Base-by-base conservation (phyloP, 148 eudicot genomes). In the Gaultheria prostrata region DNA sequence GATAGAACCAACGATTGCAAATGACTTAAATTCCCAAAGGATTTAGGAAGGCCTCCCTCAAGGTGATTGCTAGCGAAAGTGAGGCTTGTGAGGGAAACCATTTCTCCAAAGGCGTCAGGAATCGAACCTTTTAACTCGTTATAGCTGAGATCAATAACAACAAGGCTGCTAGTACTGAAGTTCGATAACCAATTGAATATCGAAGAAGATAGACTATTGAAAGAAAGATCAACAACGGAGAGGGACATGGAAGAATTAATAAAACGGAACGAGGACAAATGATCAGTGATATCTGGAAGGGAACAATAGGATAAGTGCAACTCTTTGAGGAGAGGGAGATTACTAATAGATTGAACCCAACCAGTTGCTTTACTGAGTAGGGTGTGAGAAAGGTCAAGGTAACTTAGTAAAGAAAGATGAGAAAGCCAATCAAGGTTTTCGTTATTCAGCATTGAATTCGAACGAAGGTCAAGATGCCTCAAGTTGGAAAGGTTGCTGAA, bases 141-240 rank as follows among this genome's bases (percentile, higher is more conserved):
- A 0, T 0, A 0, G 1, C 56, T 28, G 14, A 85, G 85, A 45
- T 87, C 61, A 51, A 87, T 46, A 43, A 65, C 24, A 26, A 63
- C 49, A 63, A 82, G 81, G 45, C 14, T 79, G 71, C 73, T 56
- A n/a, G n/a, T n/a, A 35, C 54, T 75, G 15, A 84, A 79, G 61
- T 82, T 85, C 78, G 39, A 77, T 53, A 87, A 51, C 87, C 87
- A 85, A 12, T 7, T 24, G 73, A 59, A 84, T 57, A 84, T 51
- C 3, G 81, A 59, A n/a, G 33, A 53, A 21, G 79, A 59, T 30
- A 87, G 71, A 10, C 20, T 0, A 82, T 87, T 87, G 0, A 1
- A 10, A 3, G 20, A 1, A 24, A 87, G 89, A 77, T 35, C 33
- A 28, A 85, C 28, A 21, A 33, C 12, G 35, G 10, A 1, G 61